These are phyloP conservation scores for Botrytis fabae DNA, from an alignment of 2,329 filamentous ascomycete species.

Conservation along the genomic window DNA sequence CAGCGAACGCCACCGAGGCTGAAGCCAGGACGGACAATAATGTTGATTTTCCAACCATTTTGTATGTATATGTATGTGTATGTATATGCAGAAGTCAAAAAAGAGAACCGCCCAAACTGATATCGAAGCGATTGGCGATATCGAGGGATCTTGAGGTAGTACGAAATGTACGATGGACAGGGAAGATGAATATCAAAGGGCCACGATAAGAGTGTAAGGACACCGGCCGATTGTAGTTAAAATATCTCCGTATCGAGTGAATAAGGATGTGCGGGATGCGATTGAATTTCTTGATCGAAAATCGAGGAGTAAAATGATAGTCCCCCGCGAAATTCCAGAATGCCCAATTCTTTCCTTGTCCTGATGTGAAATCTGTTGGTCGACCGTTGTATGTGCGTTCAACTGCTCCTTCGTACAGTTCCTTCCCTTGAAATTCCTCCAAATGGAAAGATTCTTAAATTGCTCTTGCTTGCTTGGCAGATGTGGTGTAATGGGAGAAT, in stretches of 20 bases:
- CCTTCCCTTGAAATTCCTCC: neutral
- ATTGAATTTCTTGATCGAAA: neutral
- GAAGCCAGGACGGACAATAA: conserved; percentile 34
- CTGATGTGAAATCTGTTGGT: neutral
- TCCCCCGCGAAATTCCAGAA: neutral
- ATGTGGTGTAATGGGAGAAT: neutral
- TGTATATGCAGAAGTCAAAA: conserved; percentile 25
- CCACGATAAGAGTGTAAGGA: too few species aligned
- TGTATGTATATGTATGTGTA: conserved; percentile 28
- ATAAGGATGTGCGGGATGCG: neutral
- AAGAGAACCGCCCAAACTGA: neutral
- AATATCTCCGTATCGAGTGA: neutral
- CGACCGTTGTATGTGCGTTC: neutral
- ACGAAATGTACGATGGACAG: neutral
- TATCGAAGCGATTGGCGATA: conserved; percentile 23
- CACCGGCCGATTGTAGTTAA: neutral
- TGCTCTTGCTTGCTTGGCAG: neutral
- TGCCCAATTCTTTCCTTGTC: neutral
- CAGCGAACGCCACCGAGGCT: conserved; percentile 32
- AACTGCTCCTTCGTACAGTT: neutral
- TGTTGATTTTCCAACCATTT: conserved; percentile 38
- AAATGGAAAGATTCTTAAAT: neutral
- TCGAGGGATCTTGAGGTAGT: conserved; percentile 4
- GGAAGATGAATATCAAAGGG: neutral
- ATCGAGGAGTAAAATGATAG: neutral